These are phyloP conservation scores for Neurospora discreta DNA, from an alignment of 495 filamentous ascomycete genomes.

Conservation along the genomic window DNA sequence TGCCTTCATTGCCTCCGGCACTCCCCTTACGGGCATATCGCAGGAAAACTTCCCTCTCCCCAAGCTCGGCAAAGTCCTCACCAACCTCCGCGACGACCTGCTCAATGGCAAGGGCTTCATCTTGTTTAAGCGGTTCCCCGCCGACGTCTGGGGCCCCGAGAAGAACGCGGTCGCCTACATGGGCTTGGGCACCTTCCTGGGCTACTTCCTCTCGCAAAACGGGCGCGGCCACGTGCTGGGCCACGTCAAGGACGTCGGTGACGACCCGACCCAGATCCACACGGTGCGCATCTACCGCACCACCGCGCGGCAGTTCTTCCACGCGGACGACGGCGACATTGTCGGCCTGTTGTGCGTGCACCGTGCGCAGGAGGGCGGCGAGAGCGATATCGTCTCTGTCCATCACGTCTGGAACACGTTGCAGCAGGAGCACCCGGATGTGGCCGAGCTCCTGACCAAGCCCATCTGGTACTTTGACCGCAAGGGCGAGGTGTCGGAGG, in stretches of 20 bases:
- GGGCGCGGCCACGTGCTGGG: constrained; percentile 78
- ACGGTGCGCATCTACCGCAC: constrained; percentile 82
- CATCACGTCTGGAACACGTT: constrained; percentile 79
- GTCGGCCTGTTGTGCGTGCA: constrained; percentile 80
- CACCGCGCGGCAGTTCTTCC: constrained; percentile 70
- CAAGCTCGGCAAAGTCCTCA: constrained; percentile 44
- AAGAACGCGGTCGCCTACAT: constrained; percentile 84
- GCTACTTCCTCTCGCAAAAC: constrained; percentile 81
- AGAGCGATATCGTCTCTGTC: constrained; percentile 68
- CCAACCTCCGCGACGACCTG: constrained; percentile 52
- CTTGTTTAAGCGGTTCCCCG: constrained; percentile 77
- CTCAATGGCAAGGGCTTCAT: constrained; percentile 82
- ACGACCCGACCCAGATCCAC: constrained; percentile 70
- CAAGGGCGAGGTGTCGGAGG: constrained; percentile 70
- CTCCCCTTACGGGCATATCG: constrained; percentile 62
- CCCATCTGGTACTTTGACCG: constrained; percentile 93
- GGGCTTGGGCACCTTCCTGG: constrained; percentile 77
- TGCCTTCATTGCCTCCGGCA: constrained; percentile 48
- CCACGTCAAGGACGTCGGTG: constrained; percentile 83
- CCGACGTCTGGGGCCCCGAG: constrained; percentile 59
- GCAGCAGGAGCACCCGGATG: constrained; percentile 63
- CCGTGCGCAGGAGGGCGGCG: constrained; percentile 68
- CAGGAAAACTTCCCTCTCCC: constrained; percentile 62
- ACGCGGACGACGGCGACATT: constrained; percentile 71
- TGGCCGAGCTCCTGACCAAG: constrained; percentile 58